Base-by-base conservation (phyloP, 148 eudicot genomes). In the Rhododendron molle region DNA sequence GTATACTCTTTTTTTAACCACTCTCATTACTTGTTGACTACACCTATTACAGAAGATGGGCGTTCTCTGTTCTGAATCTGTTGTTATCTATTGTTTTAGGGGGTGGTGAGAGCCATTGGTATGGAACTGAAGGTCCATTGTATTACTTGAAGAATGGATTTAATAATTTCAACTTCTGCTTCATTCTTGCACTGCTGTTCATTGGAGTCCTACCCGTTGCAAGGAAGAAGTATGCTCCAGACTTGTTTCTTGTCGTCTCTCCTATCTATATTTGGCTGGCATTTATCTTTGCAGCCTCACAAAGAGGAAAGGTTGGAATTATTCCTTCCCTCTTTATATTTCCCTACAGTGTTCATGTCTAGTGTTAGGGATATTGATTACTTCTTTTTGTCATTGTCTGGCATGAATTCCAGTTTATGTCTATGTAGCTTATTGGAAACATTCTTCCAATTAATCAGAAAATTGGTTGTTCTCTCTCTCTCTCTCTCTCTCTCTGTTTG, bases 21-120 rank as follows among this genome's bases (percentile, higher is more conserved):
- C 93, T 97, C 44, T 97, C 98, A 32, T 87, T 87, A n/a, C 82
- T 92, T 83, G 94, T 91, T 81, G 99, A 97, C 91, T 82, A 90
- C 89, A 84, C 85, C 88, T 95, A 94, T 88, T 97, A 97, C 87
- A 83, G 89, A 86, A 91, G 89, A 87, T 97, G 99, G 98, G 95
- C 99, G 80, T 95, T 98, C 14, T 97, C 99, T 81, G 91, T 97
- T 88, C 83, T 97, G 87, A 97, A 97, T 92, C 87, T 97, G 85
- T 47, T 94, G 93, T 34, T 91, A 52, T 97, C 95, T 91, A 97
- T 95, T 86, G 98, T 97, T 49, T 83, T 93, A 78, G 96, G 99
- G 76, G 98, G 99, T 87, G 99, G 98, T 90, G 98, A 94, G 91
- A 97, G 99, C 89, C 98, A 95, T 88, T 92, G 94, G 88, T 95